A percentile compares a stretch with the other conserved stretches of the same genome.
Evolutionary conservation across 108 stramenopile genomes (phyloP).

Genomic region (Asterionellopsis glacialis): DNA sequence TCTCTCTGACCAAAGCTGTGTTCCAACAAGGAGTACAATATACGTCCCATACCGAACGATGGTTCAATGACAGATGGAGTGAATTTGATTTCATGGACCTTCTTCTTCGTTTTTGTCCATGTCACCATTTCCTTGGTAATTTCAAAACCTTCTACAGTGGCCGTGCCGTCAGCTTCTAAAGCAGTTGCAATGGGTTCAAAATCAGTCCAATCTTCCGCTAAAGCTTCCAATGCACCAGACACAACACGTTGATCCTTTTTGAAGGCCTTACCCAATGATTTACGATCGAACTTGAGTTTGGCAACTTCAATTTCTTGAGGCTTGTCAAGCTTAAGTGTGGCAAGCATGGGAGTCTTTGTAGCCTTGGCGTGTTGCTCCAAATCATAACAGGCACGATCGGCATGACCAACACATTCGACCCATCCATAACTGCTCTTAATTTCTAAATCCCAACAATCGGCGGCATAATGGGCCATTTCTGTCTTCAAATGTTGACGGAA

Average conservation of each 20-base stretch:
- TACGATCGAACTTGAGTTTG: constrained; percentile 88
- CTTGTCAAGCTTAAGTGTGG: constrained; percentile 80
- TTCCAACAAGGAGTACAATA: constrained; percentile 96
- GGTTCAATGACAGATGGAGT: constrained; percentile 99
- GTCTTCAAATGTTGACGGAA: constrained; percentile 99
- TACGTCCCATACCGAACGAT: constrained; percentile 99
- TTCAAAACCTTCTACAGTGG: constrained; percentile 85
- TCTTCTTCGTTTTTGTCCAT: constrained; percentile 79
- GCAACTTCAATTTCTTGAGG: constrained; percentile 80
- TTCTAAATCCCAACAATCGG: constrained; percentile 99
- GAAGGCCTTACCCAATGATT: constrained; percentile 87
- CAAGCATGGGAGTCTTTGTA: constrained; percentile 92
- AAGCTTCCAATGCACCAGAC: constrained; percentile 84
- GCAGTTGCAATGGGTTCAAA: constrained; percentile 88
- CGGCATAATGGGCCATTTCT: constrained; percentile 99
- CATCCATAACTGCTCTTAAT: constrained; percentile 97
- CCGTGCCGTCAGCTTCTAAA: constrained; percentile 82
- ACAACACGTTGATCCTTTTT: constrained; percentile 91
- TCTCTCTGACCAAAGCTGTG: constrained; percentile 96
- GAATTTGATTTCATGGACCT: constrained; percentile 94
- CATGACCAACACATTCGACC: constrained; percentile 99
- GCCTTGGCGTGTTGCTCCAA: constrained; percentile 94
- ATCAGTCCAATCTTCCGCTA: constrained; percentile 87
- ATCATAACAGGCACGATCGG: constrained; percentile 99
- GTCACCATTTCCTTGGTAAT: constrained; percentile 91